These are phyloP conservation scores for Coniochaeta sp. DNA, from an alignment of 2,329 filamentous ascomycete genomes.

Conservation along the genomic window DNA sequence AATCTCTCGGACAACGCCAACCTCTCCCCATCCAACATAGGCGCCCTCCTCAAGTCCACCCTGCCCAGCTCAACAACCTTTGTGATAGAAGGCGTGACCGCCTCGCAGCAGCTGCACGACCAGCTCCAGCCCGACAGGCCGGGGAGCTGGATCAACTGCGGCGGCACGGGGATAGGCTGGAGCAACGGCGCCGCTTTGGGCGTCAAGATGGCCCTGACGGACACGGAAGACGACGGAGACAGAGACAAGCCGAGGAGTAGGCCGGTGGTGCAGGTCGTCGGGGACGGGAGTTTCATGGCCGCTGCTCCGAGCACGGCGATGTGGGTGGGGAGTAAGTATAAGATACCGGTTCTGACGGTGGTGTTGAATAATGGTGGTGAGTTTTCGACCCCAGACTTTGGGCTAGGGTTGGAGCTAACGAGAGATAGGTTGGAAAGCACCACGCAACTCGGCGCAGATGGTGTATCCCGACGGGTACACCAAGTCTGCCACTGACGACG, in stretches of 20 bases:
- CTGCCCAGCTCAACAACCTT: slow-evolving; percentile 46
- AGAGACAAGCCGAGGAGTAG: slow-evolving; percentile 31
- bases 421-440: slow-evolving; percentile 8
- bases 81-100: slow-evolving; percentile 63
- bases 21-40: too few relatives aligned
- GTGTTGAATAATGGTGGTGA: slow-evolving; percentile 53
- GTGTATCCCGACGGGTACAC: slow-evolving; percentile 36
- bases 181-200: slow-evolving; percentile 35
- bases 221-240: slow-evolving; percentile 21
- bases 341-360: slow-evolving; percentile 47
- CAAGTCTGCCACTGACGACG: too few relatives aligned
- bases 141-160: slow-evolving; percentile 35
- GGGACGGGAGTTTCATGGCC: slow-evolving; percentile 51
- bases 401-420: neutral
- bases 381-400: too few relatives aligned
- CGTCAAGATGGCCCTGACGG: slow-evolving; percentile 28
- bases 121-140: slow-evolving; percentile 51
- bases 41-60: slow-evolving; percentile 12
- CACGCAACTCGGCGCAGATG: slow-evolving; percentile 31
- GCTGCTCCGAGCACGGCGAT: slow-evolving; percentile 47
- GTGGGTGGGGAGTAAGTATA: slow-evolving; percentile 48
- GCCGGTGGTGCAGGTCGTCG: neutral
- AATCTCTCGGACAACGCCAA: too few relatives aligned
- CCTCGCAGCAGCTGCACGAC: slow-evolving; percentile 56
- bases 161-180: slow-evolving; percentile 36